Percentiles rank a stretch among this genome's conserved stretches.
These are phyloP conservation scores for Thraustotheca clavata DNA, from an alignment of 352 stramenopile species.

Conservation along the genomic window DNA sequence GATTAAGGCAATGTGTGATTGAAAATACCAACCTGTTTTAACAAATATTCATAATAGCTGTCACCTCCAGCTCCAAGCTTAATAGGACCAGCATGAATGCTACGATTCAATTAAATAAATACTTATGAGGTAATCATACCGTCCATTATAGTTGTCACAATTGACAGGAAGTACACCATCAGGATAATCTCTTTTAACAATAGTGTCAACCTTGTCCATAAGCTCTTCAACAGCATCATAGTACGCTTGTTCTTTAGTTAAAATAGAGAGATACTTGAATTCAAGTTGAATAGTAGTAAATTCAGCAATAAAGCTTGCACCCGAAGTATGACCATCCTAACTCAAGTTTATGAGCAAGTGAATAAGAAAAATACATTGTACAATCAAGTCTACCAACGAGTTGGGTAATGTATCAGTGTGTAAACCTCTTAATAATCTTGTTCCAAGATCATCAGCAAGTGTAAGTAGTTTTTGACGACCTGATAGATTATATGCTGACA, in stretches of 20 bases:
- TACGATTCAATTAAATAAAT: not conserved
- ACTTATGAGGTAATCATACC: constrained; percentile 25
- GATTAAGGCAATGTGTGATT: not conserved
- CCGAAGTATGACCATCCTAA: not conserved
- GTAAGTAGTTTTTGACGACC: constrained; percentile 45
- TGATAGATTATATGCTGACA: constrained; percentile 60
- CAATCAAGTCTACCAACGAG: constrained; percentile 1
- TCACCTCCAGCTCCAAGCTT: constrained; percentile 64
- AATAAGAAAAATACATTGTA: not conserved
- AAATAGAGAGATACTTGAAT: constrained; percentile 64
- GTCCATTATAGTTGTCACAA: constrained; percentile 35
- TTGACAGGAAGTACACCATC: constrained; percentile 30
- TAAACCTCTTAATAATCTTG: not conserved
- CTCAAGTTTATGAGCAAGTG: not conserved
- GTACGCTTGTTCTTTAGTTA: constrained; percentile 55
- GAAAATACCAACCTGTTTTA: constrained; percentile 50
- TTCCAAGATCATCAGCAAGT: constrained; percentile 51
- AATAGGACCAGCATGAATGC: constrained; percentile 27
- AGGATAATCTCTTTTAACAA: constrained; percentile 45
- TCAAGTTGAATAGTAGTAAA: constrained; percentile 67
- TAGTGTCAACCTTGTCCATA: constrained; percentile 31
- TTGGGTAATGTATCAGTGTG: not conserved
- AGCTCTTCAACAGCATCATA: constrained; percentile 58
- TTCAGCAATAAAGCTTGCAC: constrained; percentile 42
- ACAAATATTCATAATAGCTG: constrained; percentile 81